A percentile compares a stretch with the other conserved stretches of the same genome.
Conservation (phyloP, 139 green algal species). For the Closterium sp. region DNA sequence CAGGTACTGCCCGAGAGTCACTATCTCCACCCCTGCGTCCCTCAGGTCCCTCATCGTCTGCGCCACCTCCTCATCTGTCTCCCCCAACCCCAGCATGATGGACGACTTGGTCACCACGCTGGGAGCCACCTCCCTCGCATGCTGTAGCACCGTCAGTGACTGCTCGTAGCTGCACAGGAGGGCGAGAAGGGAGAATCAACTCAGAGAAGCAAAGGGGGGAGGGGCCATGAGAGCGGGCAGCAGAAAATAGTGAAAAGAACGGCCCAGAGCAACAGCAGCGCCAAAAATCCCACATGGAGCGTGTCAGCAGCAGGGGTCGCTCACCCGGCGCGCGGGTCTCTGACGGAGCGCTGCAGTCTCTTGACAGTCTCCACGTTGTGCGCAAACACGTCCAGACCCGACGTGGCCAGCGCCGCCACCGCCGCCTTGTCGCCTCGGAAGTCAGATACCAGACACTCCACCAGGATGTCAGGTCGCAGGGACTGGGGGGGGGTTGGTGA, state of each 20-base stretch:
- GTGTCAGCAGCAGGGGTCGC: neutral
- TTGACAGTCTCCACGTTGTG: slow-evolving; percentile 99
- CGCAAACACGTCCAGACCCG: slow-evolving; percentile 94
- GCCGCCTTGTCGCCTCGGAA: slow-evolving; percentile 84
- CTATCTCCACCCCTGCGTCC: slow-evolving; percentile 82
- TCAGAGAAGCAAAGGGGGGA: neutral
- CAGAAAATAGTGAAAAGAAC: neutral
- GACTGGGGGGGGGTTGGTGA: neutral
- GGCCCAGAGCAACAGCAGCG: too few relatives aligned
- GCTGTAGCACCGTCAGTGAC: slow-evolving; percentile 73
- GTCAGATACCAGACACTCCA: slow-evolving; percentile 94
- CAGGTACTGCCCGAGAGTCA: slow-evolving; percentile 99
- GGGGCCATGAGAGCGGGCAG: neutral
- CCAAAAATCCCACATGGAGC: too few relatives aligned
- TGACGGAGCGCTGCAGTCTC: slow-evolving; percentile 76
- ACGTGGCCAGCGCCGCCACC: slow-evolving; percentile 69
- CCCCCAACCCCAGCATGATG: slow-evolving; percentile 97
- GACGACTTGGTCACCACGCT: slow-evolving; percentile 48
- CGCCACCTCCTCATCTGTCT: slow-evolving; percentile 79
- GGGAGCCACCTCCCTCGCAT: slow-evolving; percentile 73
- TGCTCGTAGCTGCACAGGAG: slow-evolving; percentile 73
- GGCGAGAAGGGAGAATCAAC: neutral
- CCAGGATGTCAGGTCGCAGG: slow-evolving; percentile 72
- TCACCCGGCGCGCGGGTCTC: slow-evolving; percentile 77
- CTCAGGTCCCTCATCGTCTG: slow-evolving; percentile 61